phyloP scores from a whole-genome alignment of 2,329 filamentous ascomycete species.

The Fusarium sp. region DNA sequence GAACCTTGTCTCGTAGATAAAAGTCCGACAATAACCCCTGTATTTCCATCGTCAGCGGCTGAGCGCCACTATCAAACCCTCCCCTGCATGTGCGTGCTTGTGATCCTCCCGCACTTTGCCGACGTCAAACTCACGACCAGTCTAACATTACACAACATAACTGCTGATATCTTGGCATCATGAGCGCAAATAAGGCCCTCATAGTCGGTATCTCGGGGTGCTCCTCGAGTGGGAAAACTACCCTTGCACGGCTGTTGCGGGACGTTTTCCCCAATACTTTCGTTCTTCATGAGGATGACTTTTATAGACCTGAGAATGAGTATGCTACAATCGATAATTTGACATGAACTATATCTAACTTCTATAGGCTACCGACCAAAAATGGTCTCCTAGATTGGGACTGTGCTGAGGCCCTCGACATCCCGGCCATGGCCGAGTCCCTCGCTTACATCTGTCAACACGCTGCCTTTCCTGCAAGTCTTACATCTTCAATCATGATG shows the following conservation, averaged over 20 bases:
- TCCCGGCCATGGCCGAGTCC: constrained; percentile 72
- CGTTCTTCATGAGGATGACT: constrained; percentile 95
- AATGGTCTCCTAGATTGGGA: constrained; percentile 88
- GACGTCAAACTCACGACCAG: not conserved
- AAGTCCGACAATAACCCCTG: constrained; percentile 1
- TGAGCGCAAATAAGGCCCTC: constrained; percentile 60
- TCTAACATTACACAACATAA: not conserved
- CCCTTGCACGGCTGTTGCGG: constrained; percentile 83
- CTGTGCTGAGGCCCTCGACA: constrained; percentile 80
- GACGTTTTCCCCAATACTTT: constrained; percentile 82
- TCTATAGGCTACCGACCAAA: constrained; percentile 59
- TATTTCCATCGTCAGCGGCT: not conserved
- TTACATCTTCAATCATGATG: not conserved
- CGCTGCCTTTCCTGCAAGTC: constrained; percentile 71
- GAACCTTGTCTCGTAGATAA: not conserved
- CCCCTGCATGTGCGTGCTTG: constrained; percentile 12
- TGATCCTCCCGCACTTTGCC: not conserved
- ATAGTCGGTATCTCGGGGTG: constrained; percentile 87
- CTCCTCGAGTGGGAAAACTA: constrained; percentile 95
- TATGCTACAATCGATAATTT: constrained; percentile 49
- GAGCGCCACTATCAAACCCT: constrained; percentile 15
- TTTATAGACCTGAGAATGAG: constrained; percentile 84
- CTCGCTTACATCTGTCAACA: constrained; percentile 76
- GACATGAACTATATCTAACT: not conserved
- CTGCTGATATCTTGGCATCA: constrained; percentile 25